Conservation (phyloP, 441 rosid genomes). For the Gossypium trilobum region DNA sequence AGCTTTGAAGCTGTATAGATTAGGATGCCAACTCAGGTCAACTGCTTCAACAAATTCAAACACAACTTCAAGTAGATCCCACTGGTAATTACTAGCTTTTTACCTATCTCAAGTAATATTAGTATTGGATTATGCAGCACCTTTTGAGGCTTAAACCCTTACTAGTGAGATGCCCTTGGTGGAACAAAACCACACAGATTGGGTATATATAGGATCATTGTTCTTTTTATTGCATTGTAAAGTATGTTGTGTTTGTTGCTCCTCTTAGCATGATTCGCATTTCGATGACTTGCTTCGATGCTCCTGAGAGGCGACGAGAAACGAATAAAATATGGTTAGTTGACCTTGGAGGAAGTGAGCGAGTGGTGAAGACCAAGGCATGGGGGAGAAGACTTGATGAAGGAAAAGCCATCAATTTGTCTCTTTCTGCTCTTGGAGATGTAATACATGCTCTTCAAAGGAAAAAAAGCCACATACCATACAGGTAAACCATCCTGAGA, state of each 20-base stretch:
- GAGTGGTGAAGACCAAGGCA: conserved; percentile 75
- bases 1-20: conserved; percentile 58
- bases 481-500: conserved; percentile 34
- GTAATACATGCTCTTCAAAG: conserved; percentile 67
- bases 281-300: conserved; percentile 41
- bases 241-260: conserved; percentile 7
- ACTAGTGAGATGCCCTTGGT: too few species aligned
- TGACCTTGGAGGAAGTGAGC: conserved; percentile 84
- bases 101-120: background rate
- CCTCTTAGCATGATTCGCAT: conserved; percentile 59
- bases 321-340: conserved; percentile 67
- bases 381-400: conserved; percentile 75
- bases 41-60: conserved; percentile 75
- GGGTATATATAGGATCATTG: too few species aligned
- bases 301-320: conserved; percentile 54
- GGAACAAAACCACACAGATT: too few species aligned
- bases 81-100: conserved; percentile 46
- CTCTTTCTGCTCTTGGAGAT: conserved; percentile 76
- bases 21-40: conserved; percentile 72
- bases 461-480: conserved; percentile 60
- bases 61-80: conserved; percentile 68
- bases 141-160: too few species aligned
- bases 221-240: background rate
- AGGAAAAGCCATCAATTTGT: conserved; percentile 84
- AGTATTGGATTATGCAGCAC: too few species aligned